Evolutionary conservation across 2,329 filamentous ascomycete species (phyloP).

Genomic region (Phialemonium atrogriseum): DNA sequence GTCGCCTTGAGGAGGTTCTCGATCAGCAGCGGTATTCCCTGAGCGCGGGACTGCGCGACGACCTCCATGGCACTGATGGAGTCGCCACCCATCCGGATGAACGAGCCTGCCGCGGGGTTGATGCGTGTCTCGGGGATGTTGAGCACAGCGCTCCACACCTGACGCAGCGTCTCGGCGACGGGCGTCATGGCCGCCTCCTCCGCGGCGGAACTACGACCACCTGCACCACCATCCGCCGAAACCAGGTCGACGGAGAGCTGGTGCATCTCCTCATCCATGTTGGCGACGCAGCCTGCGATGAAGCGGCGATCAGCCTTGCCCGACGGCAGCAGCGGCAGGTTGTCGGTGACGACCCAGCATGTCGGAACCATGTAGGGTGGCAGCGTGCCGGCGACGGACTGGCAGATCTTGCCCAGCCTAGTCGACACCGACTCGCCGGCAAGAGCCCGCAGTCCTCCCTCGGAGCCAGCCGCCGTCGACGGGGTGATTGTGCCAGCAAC

Average conservation of each 20-base stretch:
- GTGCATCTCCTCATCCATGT: slow-evolving; percentile 23
- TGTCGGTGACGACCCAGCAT: slow-evolving; percentile 12
- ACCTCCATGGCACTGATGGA: slow-evolving; percentile 39
- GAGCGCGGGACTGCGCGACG: slow-evolving; percentile 29
- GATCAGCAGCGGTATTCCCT: slow-evolving; percentile 29
- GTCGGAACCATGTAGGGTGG: slow-evolving; percentile 11
- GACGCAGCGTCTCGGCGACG: slow-evolving; percentile 7
- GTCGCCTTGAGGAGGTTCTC: slow-evolving; percentile 30
- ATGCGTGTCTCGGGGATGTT: slow-evolving; percentile 18
- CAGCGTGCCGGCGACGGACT: slow-evolving; percentile 5
- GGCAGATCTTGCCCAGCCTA: slow-evolving; percentile 2
- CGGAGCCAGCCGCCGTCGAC: background rate
- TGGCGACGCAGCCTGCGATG: slow-evolving; percentile 32
- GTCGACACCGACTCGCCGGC: slow-evolving; percentile 5
- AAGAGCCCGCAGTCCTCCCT: slow-evolving; percentile 1
- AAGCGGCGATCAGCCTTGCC: slow-evolving; percentile 21
- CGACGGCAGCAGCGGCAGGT: slow-evolving; percentile 11
- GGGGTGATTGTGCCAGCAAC: background rate
- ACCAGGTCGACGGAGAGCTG: slow-evolving; percentile 9
- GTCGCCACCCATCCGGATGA: slow-evolving; percentile 30
- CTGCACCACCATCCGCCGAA: slow-evolving; percentile 3
- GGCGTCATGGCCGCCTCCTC: background rate
- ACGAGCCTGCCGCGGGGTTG: slow-evolving; percentile 7
- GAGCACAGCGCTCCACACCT: slow-evolving; percentile 29
- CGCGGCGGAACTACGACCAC: too few species aligned